Percentiles rank a stretch among this genome's conserved stretches.
phyloP scores from a whole-genome alignment of 331 rosid genomes.

The Saraca asoca region DNA sequence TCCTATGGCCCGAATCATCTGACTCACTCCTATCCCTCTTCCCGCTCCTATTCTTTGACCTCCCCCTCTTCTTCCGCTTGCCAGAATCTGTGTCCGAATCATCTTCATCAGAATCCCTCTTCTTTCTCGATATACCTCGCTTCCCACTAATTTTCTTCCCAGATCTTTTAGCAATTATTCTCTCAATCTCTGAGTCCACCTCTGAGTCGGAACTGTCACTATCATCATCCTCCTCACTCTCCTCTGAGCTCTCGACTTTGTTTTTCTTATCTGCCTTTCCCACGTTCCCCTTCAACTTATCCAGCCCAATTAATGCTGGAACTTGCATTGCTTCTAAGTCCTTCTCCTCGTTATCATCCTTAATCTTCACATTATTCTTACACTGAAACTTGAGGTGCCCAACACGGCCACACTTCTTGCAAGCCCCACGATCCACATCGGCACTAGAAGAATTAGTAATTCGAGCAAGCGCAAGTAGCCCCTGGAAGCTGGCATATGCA shows the following conservation, averaged over 20 bases:
- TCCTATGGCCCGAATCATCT: constrained; percentile 56
- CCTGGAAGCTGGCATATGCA: constrained; percentile 94
- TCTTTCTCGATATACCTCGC: constrained; percentile 49
- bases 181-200: constrained; percentile 77
- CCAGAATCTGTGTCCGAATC: constrained; percentile 52
- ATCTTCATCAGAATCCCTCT: constrained; percentile 48
- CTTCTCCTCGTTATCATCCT: constrained; percentile 69
- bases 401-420: constrained; percentile 94
- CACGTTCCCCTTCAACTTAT: constrained; percentile 58
- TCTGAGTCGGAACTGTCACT: constrained; percentile 77
- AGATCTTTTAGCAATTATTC: constrained; percentile 61
- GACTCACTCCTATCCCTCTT: constrained; percentile 64
- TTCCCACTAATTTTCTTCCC: constrained; percentile 58
- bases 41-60: constrained; percentile 73
- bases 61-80: constrained; percentile 73
- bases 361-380: constrained; percentile 78
- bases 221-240: constrained; percentile 72
- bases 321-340: constrained; percentile 57
- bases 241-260: constrained; percentile 56
- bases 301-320: constrained; percentile 59
- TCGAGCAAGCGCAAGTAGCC: constrained; percentile 91
- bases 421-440: constrained; percentile 77
- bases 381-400: constrained; percentile 94
- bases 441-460: constrained; percentile 76
- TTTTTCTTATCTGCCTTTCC: constrained; percentile 48